Evolutionary conservation across 768 basidiomycete species (phyloP), one percentile per base, ranked within the genome.

Genomic region (Amanita phalloides): DNA sequence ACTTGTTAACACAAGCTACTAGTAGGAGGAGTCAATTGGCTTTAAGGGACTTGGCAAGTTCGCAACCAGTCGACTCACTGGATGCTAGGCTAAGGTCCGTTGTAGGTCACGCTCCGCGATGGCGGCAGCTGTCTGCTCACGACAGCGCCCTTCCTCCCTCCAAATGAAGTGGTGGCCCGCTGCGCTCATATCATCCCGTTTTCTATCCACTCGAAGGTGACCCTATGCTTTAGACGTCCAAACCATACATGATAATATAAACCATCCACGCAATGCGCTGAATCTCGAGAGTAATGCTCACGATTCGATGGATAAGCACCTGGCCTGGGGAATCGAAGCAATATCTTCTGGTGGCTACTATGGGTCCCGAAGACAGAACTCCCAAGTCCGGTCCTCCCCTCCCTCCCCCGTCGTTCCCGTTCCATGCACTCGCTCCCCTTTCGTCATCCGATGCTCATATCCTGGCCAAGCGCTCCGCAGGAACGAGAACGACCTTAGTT

Each of bases 381-480:
- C 88, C 90, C 91, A 94, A 55, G 88, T 92, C 54, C 89, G 72
- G 57, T 91, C 86, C 58, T 83, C 87, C 44, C 81, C 87, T 7
- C 79, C 84, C 61, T 79, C 81, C 35, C 80, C 86, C 10, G 79
- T 88, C 68, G 65, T 83, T 25, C 77, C 79, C 37, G 69, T 76
- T 26, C 79, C 84, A 61, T 77, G 77, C 0, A 64, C 87, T 63
- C 78, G 74, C 69, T 78, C 90, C 4, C 94, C 94, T 61, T 92
- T 86, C 3, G 95, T 96, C 82, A 95, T 86, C n/a, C 90, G 72
- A 64, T 98, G 95, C 58, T 84, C 84, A 59, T 97, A 98, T 1
- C 90, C 91, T 45, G 76, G 78, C 81, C 91, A 98, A 0, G 69
- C 56, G 8, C 64, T 64, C 38, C 87, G 72, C 38, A 80, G 70